A percentile compares a stretch with the other conserved stretches of the same genome.
Evolutionary conservation across 2,329 filamentous ascomycete genomes (phyloP).

Genomic region (Diaporthe vaccinii): DNA sequence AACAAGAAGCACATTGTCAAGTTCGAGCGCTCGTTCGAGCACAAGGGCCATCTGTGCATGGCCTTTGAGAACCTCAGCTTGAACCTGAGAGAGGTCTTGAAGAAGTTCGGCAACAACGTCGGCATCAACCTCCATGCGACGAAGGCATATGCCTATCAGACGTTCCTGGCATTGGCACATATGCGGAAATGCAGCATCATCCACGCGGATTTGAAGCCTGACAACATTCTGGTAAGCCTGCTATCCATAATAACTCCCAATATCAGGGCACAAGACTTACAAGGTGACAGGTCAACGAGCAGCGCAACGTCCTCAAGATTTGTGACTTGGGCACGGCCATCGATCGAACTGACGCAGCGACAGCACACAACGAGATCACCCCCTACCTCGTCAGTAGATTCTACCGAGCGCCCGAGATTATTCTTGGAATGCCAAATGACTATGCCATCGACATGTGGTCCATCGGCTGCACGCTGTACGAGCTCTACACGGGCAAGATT

Average conservation of each 20-base stretch:
- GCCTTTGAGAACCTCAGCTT: slow-evolving; percentile 95
- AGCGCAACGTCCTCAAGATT: slow-evolving; percentile 88
- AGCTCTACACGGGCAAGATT: slow-evolving; percentile 97
- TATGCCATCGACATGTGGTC: slow-evolving; percentile 98
- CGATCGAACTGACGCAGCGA: slow-evolving; percentile 82
- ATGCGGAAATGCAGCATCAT: slow-evolving; percentile 94
- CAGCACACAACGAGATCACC: slow-evolving; percentile 84
- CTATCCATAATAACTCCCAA: not conserved
- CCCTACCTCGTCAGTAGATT: slow-evolving; percentile 97
- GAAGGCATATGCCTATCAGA: slow-evolving; percentile 91
- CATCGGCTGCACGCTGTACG: slow-evolving; percentile 95
- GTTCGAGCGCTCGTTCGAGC: slow-evolving; percentile 89
- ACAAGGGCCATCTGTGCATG: slow-evolving; percentile 95
- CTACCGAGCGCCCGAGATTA: slow-evolving; percentile 96
- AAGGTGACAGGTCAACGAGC: slow-evolving; percentile 76
- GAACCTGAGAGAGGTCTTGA: slow-evolving; percentile 93
- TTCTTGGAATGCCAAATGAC: slow-evolving; percentile 95
- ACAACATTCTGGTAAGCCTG: slow-evolving; percentile 87
- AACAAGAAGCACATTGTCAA: slow-evolving; percentile 93
- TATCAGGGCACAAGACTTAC: slow-evolving; percentile 45
- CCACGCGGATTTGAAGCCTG: slow-evolving; percentile 96
- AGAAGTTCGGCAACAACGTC: slow-evolving; percentile 94
- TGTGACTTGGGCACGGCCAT: slow-evolving; percentile 98
- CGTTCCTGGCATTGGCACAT: slow-evolving; percentile 89
- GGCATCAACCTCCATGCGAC: slow-evolving; percentile 92